These are phyloP conservation scores for Canna indica DNA, from an alignment of 176 grass and related monocot genomes.

Conservation along the genomic window DNA sequence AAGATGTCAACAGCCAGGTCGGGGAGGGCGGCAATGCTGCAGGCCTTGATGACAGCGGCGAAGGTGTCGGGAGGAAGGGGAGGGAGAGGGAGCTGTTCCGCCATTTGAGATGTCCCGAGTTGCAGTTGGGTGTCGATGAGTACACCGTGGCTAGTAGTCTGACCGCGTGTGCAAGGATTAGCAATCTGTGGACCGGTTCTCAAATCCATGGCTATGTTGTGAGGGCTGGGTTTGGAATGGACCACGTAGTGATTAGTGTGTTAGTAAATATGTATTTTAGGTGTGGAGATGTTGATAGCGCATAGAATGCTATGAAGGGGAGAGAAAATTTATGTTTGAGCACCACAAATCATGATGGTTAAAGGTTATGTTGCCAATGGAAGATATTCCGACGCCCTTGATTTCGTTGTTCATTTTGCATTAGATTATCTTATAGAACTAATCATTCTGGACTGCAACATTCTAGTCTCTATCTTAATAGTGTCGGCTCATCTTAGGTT, in stretches of 20 bases:
- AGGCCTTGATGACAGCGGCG: conserved; percentile 67
- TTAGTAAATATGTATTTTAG: conserved; percentile 8
- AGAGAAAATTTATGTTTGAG: not conserved
- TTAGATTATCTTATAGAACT: not conserved
- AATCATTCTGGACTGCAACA: not conserved
- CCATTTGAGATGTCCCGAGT: not conserved
- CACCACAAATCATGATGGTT: conserved; percentile 2
- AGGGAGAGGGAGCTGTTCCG: conserved; percentile 28
- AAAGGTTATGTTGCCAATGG: conserved; percentile 1
- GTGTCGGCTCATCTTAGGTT: conserved; percentile 2
- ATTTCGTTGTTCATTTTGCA: not conserved
- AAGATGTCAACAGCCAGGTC: conserved; percentile 85
- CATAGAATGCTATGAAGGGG: not conserved
- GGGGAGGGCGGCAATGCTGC: conserved; percentile 46
- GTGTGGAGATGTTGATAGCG: not conserved
- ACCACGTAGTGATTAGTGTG: not conserved
- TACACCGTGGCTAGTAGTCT: not conserved
- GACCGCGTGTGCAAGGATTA: not conserved
- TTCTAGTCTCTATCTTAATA: not conserved
- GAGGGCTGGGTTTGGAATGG: not conserved
- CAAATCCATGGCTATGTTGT: conserved; percentile 2
- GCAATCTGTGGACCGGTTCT: not conserved
- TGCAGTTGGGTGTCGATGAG: not conserved
- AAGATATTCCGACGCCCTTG: not conserved
- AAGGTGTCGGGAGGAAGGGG: conserved; percentile 52